Evolutionary conservation across 768 basidiomycete species (phyloP).

Genomic region (Infundibulicybe gibba): DNA sequence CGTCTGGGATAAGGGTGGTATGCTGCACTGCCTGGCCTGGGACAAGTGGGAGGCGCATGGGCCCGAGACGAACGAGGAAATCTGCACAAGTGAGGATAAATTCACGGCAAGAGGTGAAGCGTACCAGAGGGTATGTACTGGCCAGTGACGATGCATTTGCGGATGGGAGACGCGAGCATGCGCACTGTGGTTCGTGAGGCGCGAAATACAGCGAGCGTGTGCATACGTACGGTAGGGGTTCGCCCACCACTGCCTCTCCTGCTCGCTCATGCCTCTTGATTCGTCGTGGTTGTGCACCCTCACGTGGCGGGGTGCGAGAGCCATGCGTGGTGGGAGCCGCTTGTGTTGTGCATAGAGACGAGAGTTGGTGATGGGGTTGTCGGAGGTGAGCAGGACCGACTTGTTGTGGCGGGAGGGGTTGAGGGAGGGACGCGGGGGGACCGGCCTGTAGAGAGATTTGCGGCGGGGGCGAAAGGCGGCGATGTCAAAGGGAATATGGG

Average conservation of each 20-base stretch:
- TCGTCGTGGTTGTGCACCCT: slow-evolving; percentile 23
- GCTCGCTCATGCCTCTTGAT: slow-evolving; percentile 55
- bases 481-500: slow-evolving; percentile 21
- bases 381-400: slow-evolving; percentile 59
- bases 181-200: slow-evolving; percentile 43
- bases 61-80: slow-evolving; percentile 59
- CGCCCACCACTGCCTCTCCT: slow-evolving; percentile 67
- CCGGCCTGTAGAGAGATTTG: slow-evolving; percentile 31
- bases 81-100: slow-evolving; percentile 33
- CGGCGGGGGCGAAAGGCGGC: slow-evolving; percentile 8
- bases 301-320: slow-evolving; percentile 20
- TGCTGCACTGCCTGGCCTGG: slow-evolving; percentile 5
- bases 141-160: slow-evolving; percentile 48
- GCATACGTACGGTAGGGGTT: slow-evolving; percentile 66
- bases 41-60: slow-evolving; percentile 35
- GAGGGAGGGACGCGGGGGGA: slow-evolving; percentile 36
- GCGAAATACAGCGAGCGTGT: slow-evolving; percentile 6
- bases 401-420: slow-evolving; percentile 38
- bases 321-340: slow-evolving; percentile 45
- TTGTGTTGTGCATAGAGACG: slow-evolving; percentile 54
- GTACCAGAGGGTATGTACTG: slow-evolving; percentile 57
- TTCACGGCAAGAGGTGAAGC: slow-evolving; percentile 6
- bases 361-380: slow-evolving; percentile 53
- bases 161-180: slow-evolving; percentile 66
- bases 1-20: slow-evolving; percentile 42